Percentiles rank a stretch among this genome's conserved stretches.
These are phyloP conservation scores for Mycena amicta DNA, from an alignment of 768 basidiomycete genomes.

Conservation along the genomic window DNA sequence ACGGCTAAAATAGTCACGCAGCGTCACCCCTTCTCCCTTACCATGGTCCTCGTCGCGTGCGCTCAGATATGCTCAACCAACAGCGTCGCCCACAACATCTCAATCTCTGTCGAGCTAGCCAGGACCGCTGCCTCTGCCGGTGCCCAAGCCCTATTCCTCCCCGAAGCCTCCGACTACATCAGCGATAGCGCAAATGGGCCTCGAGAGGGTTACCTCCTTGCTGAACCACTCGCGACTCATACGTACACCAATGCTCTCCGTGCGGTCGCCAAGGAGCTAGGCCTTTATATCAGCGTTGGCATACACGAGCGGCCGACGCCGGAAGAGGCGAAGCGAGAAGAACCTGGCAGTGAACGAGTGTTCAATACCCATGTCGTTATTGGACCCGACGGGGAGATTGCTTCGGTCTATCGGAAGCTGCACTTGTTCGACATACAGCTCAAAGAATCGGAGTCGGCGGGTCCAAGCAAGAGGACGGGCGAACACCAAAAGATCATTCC, in stretches of 20 bases:
- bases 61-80: slow-evolving; percentile 23
- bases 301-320: slow-evolving; percentile 18
- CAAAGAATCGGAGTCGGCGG: slow-evolving; percentile 8
- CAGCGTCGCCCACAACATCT: slow-evolving; percentile 18
- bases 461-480: slow-evolving; percentile 7
- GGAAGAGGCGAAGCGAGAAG: slow-evolving; percentile 13
- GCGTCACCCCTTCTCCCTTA: too few relatives aligned
- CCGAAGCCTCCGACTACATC: slow-evolving; percentile 22
- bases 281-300: slow-evolving; percentile 16
- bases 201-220: slow-evolving; percentile 10
- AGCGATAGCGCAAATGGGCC: slow-evolving; percentile 8
- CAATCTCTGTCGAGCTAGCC: slow-evolving; percentile 16
- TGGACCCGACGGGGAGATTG: slow-evolving; percentile 14
- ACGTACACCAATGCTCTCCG: slow-evolving; percentile 18
- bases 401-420: slow-evolving; percentile 18
- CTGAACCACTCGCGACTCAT: slow-evolving; percentile 18
- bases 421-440: slow-evolving; percentile 22
- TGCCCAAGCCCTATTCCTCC: slow-evolving; percentile 19
- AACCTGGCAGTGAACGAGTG: slow-evolving; percentile 23
- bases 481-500: slow-evolving; percentile 19
- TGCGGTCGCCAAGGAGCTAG: slow-evolving; percentile 15
- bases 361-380: slow-evolving; percentile 20
- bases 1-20: too few relatives aligned
- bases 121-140: slow-evolving; percentile 19
- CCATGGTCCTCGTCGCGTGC: slow-evolving; percentile 23